Base-by-base conservation (phyloP, 2,329 filamentous ascomycete species). In the Aspergillus sclerotialis region DNA sequence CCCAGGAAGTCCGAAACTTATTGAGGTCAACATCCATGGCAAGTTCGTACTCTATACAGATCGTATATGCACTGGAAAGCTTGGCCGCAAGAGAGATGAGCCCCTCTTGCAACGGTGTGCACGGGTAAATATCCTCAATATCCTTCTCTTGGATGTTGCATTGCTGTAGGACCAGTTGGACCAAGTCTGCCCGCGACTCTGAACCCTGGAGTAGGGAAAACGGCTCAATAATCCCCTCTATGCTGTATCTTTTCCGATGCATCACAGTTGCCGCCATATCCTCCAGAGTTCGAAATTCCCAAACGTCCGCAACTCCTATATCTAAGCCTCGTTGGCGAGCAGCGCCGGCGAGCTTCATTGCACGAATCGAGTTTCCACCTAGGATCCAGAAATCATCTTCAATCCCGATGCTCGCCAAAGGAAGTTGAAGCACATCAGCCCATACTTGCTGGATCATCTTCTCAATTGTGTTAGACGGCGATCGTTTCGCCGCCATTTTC, bases 1-100 rank as follows among this genome's bases (percentile, higher is more conserved):
- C 52, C 63, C 64, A 70, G 3, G 65, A 55, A 11, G 46, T 39
- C 39, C 60, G 63, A 47, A 68, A 62, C 15, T 51, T 54, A 4
- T 39, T 39, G 7, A 66, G 16, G 32, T 67, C 52, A 5, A 65
- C 38, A 5, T 49, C 25, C 3, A 38, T 25, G 1, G 50, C 44
- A 3, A 69, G 51, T 9, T 42, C 42, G 15, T 62, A 50, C 2
- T 63, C 41, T 30, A 7, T 60, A 61, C 24, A 66, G 54, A 35
- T 69, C 10, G 19, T 23, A 10, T 23, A 68, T 6, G 63, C 60
- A 12, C 60, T 61, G 6, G 51, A 48, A 30, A 61, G 51, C 40
- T 60, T 62, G 18, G 57, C 51, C 1, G 62, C 62, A 16, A 67
- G 53, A 3, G 64, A 58, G 28, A 68, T 44, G 5, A 63, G 44